These are phyloP conservation scores for Cladorrhinum samala DNA, from an alignment of 495 filamentous ascomycete species.

Conservation along the genomic window DNA sequence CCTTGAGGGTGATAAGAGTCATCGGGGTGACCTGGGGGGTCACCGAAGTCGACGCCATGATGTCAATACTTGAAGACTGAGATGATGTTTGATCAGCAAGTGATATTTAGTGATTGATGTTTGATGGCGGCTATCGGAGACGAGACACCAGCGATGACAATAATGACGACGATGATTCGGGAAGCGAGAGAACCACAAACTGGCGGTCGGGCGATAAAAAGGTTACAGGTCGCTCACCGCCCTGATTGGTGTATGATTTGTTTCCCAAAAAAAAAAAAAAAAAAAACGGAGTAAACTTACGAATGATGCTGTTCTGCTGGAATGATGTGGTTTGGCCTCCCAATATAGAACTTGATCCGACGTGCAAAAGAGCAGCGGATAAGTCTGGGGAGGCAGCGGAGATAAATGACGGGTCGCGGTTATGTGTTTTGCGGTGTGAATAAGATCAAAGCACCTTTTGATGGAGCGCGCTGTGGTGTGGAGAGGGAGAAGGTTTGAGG, in stretches of 20 bases:
- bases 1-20: slow-evolving; percentile 79
- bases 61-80: slow-evolving; percentile 6
- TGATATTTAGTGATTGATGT: no score
- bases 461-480: neutral
- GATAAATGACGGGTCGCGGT: neutral
- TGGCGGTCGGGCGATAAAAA: no score
- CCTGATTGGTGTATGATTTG: no score
- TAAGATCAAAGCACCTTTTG: no score
- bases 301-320: no score
- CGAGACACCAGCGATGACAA: no score
- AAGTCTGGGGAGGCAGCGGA: slow-evolving; percentile 1
- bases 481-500: slow-evolving; percentile 1
- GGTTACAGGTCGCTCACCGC: no score
- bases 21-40: slow-evolving; percentile 51
- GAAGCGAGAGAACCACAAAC: no score
- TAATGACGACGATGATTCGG: no score
- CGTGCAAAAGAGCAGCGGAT: slow-evolving; percentile 2
- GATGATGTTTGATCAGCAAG: neutral
- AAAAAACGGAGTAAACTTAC: no score
- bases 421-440: neutral
- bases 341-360: neutral
- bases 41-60: slow-evolving; percentile 47
- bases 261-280: no score
- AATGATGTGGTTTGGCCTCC: slow-evolving; percentile 8
- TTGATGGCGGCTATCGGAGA: no score